Evolutionary conservation across 768 basidiomycete genomes (phyloP), one percentile per base, ranked within the genome.

Genomic region (Pleurotus platypus): DNA sequence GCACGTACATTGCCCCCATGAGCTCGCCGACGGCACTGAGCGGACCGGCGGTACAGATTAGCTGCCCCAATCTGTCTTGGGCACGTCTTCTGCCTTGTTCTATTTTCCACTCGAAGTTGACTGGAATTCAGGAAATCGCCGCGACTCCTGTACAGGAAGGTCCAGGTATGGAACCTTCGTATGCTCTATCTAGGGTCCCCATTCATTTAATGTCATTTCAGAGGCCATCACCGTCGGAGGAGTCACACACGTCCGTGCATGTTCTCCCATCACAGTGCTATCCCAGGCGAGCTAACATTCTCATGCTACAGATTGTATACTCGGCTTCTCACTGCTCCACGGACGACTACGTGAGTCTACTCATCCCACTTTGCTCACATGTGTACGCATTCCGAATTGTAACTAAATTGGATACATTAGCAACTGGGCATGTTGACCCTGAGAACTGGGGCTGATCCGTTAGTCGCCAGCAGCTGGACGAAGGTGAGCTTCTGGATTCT

Each of bases 291-390:
- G 43, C 37, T 40, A 11, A 53, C 15, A 54, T 18, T 48, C 16
- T 15, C 27, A 22, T 43, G 49, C 15, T 22, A 22, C 38, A 62
- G 61, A 62, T 62, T 42, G 56, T 62, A 27, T 62, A 62, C 40
- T 62, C 61, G 15, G 61, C 61, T 27, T 62, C 61, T n/a, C 61
- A 62, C 30, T 62, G 61, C 47, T 62, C 61, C 37, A 62, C 58
- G 12, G 61, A 62, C 40, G 61, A 62, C 55, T 62, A 62, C 24
- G 61, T 60, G 47, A 6, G 56, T 48, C 8, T 35, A 3, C 30
- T 9, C 30, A 8, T 35, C 11, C 30, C 4, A 26, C 3, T 11
- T 9, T 9, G 8, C 30, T 8, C 7, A 8, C 16, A 53, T 39
- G 13, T n/a, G 18, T 45, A 11, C 2, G 6, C 40, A 12, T 1